These are phyloP conservation scores for Hyaloperonospora arabidopsidis DNA, from an alignment of 352 stramenopile genomes.

Conservation along the genomic window DNA sequence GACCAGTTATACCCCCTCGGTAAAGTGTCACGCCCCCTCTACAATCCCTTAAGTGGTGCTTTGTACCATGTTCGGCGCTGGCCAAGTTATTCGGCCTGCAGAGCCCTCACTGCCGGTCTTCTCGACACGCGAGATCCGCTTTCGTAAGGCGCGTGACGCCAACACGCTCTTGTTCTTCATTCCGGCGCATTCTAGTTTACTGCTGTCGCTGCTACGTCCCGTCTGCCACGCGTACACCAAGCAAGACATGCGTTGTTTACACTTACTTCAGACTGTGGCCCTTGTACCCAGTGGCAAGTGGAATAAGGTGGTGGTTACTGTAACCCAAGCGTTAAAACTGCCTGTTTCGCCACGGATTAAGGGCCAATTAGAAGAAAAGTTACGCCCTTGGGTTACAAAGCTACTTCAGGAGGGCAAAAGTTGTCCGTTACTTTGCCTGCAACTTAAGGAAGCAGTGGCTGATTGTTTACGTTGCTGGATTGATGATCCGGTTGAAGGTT, in stretches of 20 bases:
- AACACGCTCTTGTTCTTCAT: slow-evolving; percentile 53
- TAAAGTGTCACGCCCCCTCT: no score
- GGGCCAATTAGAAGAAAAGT: slow-evolving; percentile 27
- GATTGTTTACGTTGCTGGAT: slow-evolving; percentile 64
- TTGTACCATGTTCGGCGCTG: slow-evolving; percentile 12
- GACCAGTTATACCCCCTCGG: no score
- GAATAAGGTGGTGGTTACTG: slow-evolving; percentile 41
- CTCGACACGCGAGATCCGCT: slow-evolving; percentile 37
- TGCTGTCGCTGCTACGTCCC: slow-evolving; percentile 47
- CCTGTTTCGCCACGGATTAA: slow-evolving; percentile 26
- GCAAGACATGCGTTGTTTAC: slow-evolving; percentile 59
- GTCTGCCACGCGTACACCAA: slow-evolving; percentile 46
- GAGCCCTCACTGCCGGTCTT: slow-evolving; percentile 39
- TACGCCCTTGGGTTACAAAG: slow-evolving; percentile 23
- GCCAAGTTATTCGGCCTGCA: slow-evolving; percentile 3
- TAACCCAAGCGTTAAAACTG: slow-evolving; percentile 45
- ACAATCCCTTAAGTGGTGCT: not conserved
- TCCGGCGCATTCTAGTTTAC: slow-evolving; percentile 39
- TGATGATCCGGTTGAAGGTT: slow-evolving; percentile 59
- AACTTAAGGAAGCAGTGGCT: slow-evolving; percentile 63
- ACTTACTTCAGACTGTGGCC: slow-evolving; percentile 54
- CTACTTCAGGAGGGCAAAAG: slow-evolving; percentile 8
- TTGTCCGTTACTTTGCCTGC: slow-evolving; percentile 38
- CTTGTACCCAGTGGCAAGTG: slow-evolving; percentile 53
- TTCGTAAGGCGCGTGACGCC: slow-evolving; percentile 46